Evolutionary conservation across 177 flowering plant species (phyloP).

Genomic region (Vitis hybrid): DNA sequence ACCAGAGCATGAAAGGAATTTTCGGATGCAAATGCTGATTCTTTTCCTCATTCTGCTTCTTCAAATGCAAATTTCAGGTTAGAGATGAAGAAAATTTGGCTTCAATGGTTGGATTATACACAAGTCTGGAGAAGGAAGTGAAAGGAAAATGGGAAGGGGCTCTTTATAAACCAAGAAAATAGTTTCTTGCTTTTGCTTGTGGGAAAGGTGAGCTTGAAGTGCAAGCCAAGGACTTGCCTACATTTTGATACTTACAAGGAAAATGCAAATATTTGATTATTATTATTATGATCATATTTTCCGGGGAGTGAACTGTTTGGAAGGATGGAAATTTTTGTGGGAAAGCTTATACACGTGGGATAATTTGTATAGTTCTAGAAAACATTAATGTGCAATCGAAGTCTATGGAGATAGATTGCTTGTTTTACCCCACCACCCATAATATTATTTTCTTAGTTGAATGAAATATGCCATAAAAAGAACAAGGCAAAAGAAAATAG

Average conservation of each 20-base stretch:
- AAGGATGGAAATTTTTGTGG: not conserved
- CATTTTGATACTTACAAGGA: conserved; percentile 2
- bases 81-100: not conserved
- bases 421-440: not conserved
- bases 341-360: not conserved
- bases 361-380: not conserved
- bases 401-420: not conserved
- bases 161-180: not conserved
- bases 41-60: conserved; percentile 12
- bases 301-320: not conserved
- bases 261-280: not conserved
- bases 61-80: not conserved
- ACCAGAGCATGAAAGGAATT: conserved; percentile 20
- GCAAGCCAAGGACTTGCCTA: conserved; percentile 10
- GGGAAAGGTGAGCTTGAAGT: conserved; percentile 9
- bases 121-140: not conserved
- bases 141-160: not conserved
- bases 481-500: not conserved
- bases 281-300: not conserved
- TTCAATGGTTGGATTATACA: not conserved
- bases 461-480: not conserved
- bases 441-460: not conserved
- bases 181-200: conserved; percentile 11
- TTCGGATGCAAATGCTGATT: conserved; percentile 6
- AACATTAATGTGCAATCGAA: too few relatives aligned